Conservation (phyloP, 345 rosid species). For the Turritis glabra region DNA sequence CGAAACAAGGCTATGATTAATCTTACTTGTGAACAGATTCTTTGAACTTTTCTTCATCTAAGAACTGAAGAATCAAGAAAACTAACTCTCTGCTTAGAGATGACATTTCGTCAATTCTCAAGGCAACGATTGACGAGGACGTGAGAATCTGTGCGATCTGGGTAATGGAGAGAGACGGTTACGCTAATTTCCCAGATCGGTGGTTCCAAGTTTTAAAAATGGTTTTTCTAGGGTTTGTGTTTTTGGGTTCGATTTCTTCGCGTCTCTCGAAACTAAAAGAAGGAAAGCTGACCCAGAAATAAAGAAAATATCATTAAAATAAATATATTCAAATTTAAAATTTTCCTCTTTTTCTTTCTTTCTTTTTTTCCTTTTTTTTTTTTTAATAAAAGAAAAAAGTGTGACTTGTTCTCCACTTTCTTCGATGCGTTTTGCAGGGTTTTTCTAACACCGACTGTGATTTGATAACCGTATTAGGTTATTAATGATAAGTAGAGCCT, state of each 20-base stretch:
- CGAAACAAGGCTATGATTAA: not conserved
- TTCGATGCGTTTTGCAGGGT: conserved; percentile 39
- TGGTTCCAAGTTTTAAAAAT: not conserved
- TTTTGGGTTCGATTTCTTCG: conserved; percentile 16
- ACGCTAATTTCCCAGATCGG: conserved; percentile 22
- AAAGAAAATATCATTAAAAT: not conserved
- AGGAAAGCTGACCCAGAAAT: conserved; percentile 26
- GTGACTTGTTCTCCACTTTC: conserved; percentile 38
- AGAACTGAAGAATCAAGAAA: conserved; percentile 54
- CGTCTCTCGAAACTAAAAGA: conserved; percentile 16
- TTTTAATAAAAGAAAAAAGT: conserved; percentile 7
- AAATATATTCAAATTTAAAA: not conserved
- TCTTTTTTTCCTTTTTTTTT: not conserved
- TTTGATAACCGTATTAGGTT: not conserved
- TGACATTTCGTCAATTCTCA: conserved; percentile 36
- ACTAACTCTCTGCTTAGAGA: conserved; percentile 62
- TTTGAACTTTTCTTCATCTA: conserved; percentile 59
- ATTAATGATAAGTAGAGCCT: accelerated
- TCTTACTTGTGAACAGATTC: conserved; percentile 58
- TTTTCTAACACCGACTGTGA: conserved; percentile 32
- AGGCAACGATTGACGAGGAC: not conserved
- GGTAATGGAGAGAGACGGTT: conserved; percentile 14
- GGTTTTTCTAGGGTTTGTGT: conserved; percentile 36
- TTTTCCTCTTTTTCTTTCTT: not conserved
- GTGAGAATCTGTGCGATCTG: conserved; percentile 19